phyloP scores from a whole-genome alignment of 148 eudicot species.

The Camellia sinensis region DNA sequence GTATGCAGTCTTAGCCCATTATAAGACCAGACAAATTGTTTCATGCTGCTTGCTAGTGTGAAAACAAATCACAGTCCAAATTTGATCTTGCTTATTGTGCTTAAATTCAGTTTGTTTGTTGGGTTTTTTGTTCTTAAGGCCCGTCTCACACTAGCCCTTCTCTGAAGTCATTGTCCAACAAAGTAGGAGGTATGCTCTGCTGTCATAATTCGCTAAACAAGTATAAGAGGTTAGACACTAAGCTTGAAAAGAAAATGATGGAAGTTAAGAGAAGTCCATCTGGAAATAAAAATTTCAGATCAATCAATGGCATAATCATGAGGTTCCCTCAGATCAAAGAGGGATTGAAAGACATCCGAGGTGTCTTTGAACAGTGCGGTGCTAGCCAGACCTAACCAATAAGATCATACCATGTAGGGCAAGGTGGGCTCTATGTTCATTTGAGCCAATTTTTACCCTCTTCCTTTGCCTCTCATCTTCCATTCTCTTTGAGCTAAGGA shows the following conservation, averaged over 20 bases:
- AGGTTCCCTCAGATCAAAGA: slow-evolving; percentile 65
- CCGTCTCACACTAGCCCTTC: slow-evolving; percentile 32
- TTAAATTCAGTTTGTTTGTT: not conserved
- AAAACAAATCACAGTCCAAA: not conserved
- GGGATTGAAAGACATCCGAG: slow-evolving; percentile 48
- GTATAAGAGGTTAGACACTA: slow-evolving; percentile 49
- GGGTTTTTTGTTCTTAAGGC: slow-evolving; percentile 28
- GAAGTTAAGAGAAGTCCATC: slow-evolving; percentile 45
- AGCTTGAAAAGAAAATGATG: slow-evolving; percentile 53
- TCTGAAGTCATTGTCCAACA: slow-evolving; percentile 43
- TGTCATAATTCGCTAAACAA: slow-evolving; percentile 34
- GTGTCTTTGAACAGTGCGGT: slow-evolving; percentile 57
- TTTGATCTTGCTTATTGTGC: not conserved
- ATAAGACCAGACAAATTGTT: not conserved
- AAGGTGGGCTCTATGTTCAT: no score
- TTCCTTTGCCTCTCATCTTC: no score
- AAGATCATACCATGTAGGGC: no score
- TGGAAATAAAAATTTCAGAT: slow-evolving; percentile 37
- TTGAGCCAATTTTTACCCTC: no score
- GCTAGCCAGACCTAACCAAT: not conserved
- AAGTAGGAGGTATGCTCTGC: slow-evolving; percentile 46
- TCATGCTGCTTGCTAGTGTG: not conserved
- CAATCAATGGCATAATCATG: slow-evolving; percentile 60
- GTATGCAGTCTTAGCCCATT: not conserved
- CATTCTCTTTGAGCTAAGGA: no score